Base-by-base conservation (phyloP, 805 yeast genomes). In the Torulaspora indica region DNA sequence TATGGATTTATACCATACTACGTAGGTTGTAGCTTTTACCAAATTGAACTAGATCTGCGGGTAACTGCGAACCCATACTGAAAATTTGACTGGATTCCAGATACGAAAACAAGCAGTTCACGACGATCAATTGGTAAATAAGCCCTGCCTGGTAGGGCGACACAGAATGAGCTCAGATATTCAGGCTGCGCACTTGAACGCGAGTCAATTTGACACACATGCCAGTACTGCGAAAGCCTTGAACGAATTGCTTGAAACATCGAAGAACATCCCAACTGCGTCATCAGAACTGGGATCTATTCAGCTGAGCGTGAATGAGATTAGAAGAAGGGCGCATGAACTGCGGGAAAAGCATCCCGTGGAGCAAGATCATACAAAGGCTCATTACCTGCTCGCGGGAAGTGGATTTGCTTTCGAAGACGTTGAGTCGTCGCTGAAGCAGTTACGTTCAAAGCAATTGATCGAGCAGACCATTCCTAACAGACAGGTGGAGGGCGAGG, bases 361-460 rank as follows among this genome's bases (percentile, higher is more conserved):
- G 14, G 56, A 61, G 10, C 69, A 69, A 35, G 63, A 68, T 34
- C 72, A 71, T 56, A 82, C 88, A 2, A 82, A 80, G 56, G 93
- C 86, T 1, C 98, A 93, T 60, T 93, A 93, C 62, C 69, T 93
- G 31, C 70, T 91, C 35, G 96, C 96, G 5, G 85, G 90, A 1
- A 83, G 91, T 57, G 97, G 97, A 1, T 76, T 89, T 41, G 80
- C 86, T 33, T 82, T 91, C 40, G 95, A 87, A 55, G 93, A 87
- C 45, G 79, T 90, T 31, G 89, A 85, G 52, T 67, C 66, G 25
- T 82, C 79, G 38, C 64, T 82, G 45, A 65, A 68, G 32, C 51
- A 55, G 47, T 67, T 63, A 63, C 75, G 53, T 60, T 74, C 48
- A 71, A 73, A 39, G 53, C 75, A 30, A 60, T 74, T 46, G 66